Conservation (phyloP, 73 alveolate species). For the Loxodes magnus region DNA sequence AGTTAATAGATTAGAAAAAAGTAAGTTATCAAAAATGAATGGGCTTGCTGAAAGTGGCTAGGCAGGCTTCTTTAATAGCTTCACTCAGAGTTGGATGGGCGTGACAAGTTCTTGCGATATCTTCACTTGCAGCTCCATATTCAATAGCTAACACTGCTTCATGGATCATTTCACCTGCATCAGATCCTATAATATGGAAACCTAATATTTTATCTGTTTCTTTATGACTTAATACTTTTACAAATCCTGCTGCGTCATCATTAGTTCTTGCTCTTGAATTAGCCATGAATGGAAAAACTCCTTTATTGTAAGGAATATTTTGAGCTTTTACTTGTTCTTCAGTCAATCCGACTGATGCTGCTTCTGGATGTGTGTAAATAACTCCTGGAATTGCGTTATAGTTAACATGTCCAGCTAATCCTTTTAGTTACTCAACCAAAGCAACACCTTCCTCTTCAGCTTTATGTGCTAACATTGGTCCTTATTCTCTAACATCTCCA, state of each 20-base stretch:
- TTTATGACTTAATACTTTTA: conserved; percentile 61
- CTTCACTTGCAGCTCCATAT: conserved; percentile 96
- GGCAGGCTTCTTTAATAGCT: conserved; percentile 87
- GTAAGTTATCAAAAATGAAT: conserved; percentile 61
- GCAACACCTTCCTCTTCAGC: conserved; percentile 96
- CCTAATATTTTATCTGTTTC: conserved; percentile 86
- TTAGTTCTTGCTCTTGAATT: conserved; percentile 90
- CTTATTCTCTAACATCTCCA: conserved; percentile 78
- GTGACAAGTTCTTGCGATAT: conserved; percentile 89
- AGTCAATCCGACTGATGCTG: conserved; percentile 89
- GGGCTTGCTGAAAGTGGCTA: conserved; percentile 82
- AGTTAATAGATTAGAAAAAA: no score
- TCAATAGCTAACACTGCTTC: conserved; percentile 87
- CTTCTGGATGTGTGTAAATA: conserved; percentile 84
- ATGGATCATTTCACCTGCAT: conserved; percentile 93
- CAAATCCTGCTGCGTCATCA: conserved; percentile 86
- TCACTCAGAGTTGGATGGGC: conserved; percentile 96
- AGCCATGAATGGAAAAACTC: conserved; percentile 87
- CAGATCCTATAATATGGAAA: conserved; percentile 70
- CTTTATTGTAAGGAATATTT: conserved; percentile 69
- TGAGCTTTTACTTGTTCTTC: conserved; percentile 77
- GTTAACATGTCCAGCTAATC: conserved; percentile 81
- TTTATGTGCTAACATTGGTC: conserved; percentile 93
- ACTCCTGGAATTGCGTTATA: conserved; percentile 86
- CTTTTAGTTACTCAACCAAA: conserved; percentile 66